Base-by-base conservation (phyloP, 1,284 basidiomycete species). In the Marasmius sp. region DNA sequence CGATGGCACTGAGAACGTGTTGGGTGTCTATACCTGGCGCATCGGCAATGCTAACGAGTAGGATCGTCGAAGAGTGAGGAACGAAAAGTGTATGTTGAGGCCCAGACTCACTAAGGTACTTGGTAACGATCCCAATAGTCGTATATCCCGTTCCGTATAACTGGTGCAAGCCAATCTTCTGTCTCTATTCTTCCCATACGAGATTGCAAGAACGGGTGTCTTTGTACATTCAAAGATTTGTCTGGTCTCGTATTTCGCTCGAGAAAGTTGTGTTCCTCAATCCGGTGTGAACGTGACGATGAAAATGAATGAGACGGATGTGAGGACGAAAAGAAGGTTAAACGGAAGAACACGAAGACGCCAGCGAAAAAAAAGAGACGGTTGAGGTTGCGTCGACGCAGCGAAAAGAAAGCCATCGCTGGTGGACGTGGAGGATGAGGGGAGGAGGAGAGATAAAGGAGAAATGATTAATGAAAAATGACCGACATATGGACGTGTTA, bases 111-210 rank as follows among this genome's bases (percentile, higher is more conserved):
- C 91, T 92, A 95, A 12, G 95, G 95, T 66, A 91, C 82, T 71
- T 97, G 94, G 73, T 92, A 97, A 27, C 93, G 81, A 16, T 90
- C 86, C 95, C 95, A 98, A 71, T 91, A 97, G 75, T 97, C 93
- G 58, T 81, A 71, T 50, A 90, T 84, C 10, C 95, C 95, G 68
- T 92, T 86, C 55, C 79, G 75, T 59, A 97, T 87, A 57, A 93
- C 79, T 63, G 85, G 80, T 60, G 87, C 85, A 67, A 97, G 87
- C 60, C 97, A 78, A 70, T 97, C 95, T 0, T 85, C 83, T 45
- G 87, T 79, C 67, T 94, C 88, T 69, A 96, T 94, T 65, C 94
- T 79, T 0, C 94, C 94, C 76, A 92, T 85, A 37, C 95, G 84
- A 1, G 85, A 83, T 77, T 98, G 96, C 43, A 97, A 74, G 71